A percentile compares a stretch with the other conserved stretches of the same genome.
Evolutionary conservation across 176 grass and related monocot species (phyloP).

Genomic region (Carex kokanica): DNA sequence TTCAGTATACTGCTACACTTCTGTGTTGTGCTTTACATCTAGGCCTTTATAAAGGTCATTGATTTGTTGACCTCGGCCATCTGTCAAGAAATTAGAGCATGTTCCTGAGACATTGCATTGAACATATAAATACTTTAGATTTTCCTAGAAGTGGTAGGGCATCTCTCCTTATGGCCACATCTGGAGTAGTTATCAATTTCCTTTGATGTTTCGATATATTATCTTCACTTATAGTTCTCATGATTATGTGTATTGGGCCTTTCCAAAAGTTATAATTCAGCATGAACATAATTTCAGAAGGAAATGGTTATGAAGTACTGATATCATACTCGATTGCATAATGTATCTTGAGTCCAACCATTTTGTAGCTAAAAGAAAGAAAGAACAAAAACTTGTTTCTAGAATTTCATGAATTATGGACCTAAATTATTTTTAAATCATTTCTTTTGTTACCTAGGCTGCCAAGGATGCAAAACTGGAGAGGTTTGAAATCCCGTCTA

Average conservation of each 20-base stretch:
- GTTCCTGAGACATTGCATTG: not conserved
- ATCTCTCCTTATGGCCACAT: not conserved
- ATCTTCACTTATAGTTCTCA: not conserved
- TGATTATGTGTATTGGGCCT: not conserved
- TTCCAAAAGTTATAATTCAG: not conserved
- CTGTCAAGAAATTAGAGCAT: constrained; percentile 2
- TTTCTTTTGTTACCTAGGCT: constrained; percentile 36
- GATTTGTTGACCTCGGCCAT: not conserved
- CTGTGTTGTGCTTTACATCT: too few species aligned
- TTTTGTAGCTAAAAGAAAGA: not conserved
- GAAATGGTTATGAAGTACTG: not conserved
- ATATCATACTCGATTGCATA: not conserved
- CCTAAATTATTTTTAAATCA: not conserved
- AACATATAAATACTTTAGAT: not conserved
- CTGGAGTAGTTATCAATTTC: not conserved
- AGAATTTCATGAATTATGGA: not conserved
- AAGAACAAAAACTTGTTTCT: not conserved
- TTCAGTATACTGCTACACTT: not conserved
- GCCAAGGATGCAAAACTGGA: constrained; percentile 61
- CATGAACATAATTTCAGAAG: not conserved
- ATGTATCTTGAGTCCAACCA: not conserved
- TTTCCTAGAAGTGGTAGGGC: not conserved
- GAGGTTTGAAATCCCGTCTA: constrained; percentile 88
- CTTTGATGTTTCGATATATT: not conserved
- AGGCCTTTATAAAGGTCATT: not conserved